Conservation (phyloP, 2,329 filamentous ascomycete genomes). For the Aspergillus sp. region DNA sequence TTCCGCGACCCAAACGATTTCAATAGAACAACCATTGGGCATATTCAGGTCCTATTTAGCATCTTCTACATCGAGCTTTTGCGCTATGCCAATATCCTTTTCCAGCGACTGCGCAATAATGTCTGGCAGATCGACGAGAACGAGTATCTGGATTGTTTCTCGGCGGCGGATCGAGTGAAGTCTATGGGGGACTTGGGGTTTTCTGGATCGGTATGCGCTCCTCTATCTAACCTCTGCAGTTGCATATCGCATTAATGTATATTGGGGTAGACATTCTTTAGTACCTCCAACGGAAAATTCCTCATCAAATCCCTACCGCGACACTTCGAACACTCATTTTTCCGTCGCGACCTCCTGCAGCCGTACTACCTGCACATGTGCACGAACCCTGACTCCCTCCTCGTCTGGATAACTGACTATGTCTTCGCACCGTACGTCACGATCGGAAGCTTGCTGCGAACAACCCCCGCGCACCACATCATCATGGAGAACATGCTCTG, state of each 20-base stretch:
- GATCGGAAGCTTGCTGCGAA: conserved; percentile 54
- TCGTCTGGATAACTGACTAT: conserved; percentile 67
- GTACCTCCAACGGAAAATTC: conserved; percentile 58
- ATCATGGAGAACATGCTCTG: conserved; percentile 71
- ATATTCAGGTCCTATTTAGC: conserved; percentile 49
- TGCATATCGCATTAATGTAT: background rate
- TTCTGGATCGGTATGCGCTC: conserved; percentile 54
- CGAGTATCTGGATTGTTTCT: conserved; percentile 51
- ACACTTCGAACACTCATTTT: conserved; percentile 64
- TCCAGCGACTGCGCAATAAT: conserved; percentile 45
- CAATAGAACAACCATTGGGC: conserved; percentile 32
- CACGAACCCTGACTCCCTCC: conserved; percentile 51
- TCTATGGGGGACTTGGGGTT: conserved; percentile 65
- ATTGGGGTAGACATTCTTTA: conserved; percentile 56
- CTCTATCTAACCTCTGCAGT: background rate
- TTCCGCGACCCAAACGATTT: conserved; percentile 21
- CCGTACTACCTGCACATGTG: conserved; percentile 61
- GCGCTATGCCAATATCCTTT: conserved; percentile 43
- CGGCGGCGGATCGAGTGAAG: conserved; percentile 41
- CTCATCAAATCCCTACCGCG: conserved; percentile 66
- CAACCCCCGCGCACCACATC: conserved; percentile 64
- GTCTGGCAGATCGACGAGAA: conserved; percentile 50
- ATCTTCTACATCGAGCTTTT: conserved; percentile 45
- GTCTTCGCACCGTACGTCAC: conserved; percentile 51
- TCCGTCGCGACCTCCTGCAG: conserved; percentile 58